Percentiles rank a stretch among this genome's conserved stretches.
Conservation (phyloP, 2,329 filamentous ascomycete genomes). For the Lachnellula arida region DNA sequence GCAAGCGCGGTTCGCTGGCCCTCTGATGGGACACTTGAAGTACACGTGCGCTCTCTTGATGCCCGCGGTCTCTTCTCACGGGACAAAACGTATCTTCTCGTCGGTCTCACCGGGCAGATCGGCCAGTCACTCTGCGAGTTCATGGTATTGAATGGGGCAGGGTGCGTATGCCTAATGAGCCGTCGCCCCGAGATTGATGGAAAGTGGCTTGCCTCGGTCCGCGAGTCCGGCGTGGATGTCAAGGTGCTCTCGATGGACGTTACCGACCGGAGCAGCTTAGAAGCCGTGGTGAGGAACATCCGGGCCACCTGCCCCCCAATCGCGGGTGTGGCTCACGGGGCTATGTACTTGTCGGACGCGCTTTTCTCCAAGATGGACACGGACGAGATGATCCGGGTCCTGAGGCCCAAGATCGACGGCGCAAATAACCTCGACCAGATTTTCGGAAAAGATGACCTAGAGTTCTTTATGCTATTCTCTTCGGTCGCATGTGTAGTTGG, state of each 20-base stretch:
- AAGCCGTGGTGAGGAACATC: conserved; percentile 22
- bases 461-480: conserved; percentile 41
- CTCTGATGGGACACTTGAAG: background rate
- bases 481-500: conserved; percentile 35
- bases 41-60: conserved; percentile 3
- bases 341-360: conserved; percentile 39
- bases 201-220: conserved; percentile 23
- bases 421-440: conserved; percentile 28
- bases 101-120: conserved; percentile 24
- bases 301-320: conserved; percentile 23
- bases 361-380: conserved; percentile 27
- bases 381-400: conserved; percentile 19
- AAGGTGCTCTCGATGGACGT: conserved; percentile 23
- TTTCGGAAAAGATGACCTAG: conserved; percentile 28
- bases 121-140: conserved; percentile 36
- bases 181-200: conserved; percentile 35
- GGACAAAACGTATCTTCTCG: conserved; percentile 29
- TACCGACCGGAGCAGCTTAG: conserved; percentile 13
- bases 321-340: conserved; percentile 38
- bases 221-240: conserved; percentile 9
- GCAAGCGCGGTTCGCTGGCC: conserved; percentile 4
- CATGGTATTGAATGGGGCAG: conserved; percentile 37
- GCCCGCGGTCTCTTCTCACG: background rate
- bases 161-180: conserved; percentile 36
- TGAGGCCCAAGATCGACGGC: conserved; percentile 34